Percentiles rank a stretch among this genome's conserved stretches.
Conservation (phyloP, 139 green algal species). For the Haematococcus sp. region DNA sequence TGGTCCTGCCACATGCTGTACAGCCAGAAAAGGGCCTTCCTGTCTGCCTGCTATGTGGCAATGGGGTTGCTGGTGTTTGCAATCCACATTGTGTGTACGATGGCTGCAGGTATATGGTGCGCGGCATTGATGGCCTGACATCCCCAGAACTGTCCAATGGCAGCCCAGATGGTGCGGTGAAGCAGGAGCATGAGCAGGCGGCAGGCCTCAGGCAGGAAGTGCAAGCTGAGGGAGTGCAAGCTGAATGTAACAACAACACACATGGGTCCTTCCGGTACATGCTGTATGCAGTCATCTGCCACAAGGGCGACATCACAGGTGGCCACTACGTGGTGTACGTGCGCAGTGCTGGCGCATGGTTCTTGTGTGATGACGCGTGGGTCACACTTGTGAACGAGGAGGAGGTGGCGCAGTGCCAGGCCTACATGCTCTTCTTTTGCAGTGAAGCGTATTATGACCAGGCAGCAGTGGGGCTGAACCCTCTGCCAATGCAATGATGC, state of each 20-base stretch:
- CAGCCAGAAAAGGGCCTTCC: no score
- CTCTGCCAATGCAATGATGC: no score
- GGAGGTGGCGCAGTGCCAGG: constrained; percentile 65
- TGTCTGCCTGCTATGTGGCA: no score
- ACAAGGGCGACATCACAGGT: constrained; percentile 67
- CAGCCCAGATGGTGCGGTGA: not conserved
- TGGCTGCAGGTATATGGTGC: not conserved
- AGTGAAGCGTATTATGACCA: no score
- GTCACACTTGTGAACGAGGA: constrained; percentile 63
- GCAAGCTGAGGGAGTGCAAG: not conserved
- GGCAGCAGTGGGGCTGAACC: no score
- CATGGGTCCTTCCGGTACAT: constrained; percentile 49
- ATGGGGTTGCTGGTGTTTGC: no score
- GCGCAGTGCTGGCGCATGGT: constrained; percentile 62
- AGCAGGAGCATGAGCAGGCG: constrained; percentile 9
- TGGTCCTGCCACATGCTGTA: no score
- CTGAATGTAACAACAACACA: not conserved
- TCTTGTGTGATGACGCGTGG: constrained; percentile 80
- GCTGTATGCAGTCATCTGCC: constrained; percentile 83
- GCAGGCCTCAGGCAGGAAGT: not conserved
- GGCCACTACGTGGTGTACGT: constrained; percentile 77
- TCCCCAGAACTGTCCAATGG: not conserved
- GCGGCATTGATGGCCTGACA: not conserved
- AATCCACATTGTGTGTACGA: no score
- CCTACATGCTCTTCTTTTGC: constrained; percentile 90